Percentiles rank a stretch among this genome's conserved stretches.
Evolutionary conservation across 345 rosid genomes (phyloP).

Genomic region (Kernera saxatilis): DNA sequence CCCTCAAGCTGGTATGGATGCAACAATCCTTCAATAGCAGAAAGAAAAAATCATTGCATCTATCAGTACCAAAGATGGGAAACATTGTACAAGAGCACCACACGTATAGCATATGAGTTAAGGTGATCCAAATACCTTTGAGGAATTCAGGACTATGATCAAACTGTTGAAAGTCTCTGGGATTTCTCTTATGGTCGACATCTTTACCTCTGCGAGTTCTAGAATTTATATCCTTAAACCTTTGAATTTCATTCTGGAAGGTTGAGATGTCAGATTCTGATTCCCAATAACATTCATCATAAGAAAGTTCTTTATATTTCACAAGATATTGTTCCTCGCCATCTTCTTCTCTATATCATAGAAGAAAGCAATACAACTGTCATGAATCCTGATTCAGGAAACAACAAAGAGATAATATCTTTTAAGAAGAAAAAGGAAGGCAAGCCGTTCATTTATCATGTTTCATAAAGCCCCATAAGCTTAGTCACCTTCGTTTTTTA

Average conservation of each 20-base stretch:
- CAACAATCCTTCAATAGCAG: slow-evolving; percentile 61
- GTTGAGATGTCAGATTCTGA: slow-evolving; percentile 86
- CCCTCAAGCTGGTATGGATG: slow-evolving; percentile 99
- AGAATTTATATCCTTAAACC: slow-evolving; percentile 61
- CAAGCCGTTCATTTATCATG: neutral
- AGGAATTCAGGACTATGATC: slow-evolving; percentile 88
- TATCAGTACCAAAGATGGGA: slow-evolving; percentile 12
- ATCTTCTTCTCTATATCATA: slow-evolving; percentile 67
- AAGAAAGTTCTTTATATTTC: slow-evolving; percentile 89
- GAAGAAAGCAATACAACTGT: slow-evolving; percentile 12
- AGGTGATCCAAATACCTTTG: slow-evolving; percentile 58
- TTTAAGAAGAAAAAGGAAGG: neutral
- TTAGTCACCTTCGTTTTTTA: neutral
- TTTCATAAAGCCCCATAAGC: neutral
- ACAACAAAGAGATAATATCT: neutral
- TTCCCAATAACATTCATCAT: slow-evolving; percentile 99
- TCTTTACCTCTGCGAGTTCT: slow-evolving; percentile 57
- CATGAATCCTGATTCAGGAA: neutral
- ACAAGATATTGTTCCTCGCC: slow-evolving; percentile 88
- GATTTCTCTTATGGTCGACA: slow-evolving; percentile 55
- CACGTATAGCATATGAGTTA: slow-evolving; percentile 3
- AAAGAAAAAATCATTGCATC: slow-evolving; percentile 16
- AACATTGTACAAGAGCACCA: slow-evolving; percentile 6
- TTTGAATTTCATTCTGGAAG: slow-evolving; percentile 86
- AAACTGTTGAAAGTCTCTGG: slow-evolving; percentile 78